Conservation (phyloP, 179 eudicot genomes). For the Patellifolia procumbens region DNA sequence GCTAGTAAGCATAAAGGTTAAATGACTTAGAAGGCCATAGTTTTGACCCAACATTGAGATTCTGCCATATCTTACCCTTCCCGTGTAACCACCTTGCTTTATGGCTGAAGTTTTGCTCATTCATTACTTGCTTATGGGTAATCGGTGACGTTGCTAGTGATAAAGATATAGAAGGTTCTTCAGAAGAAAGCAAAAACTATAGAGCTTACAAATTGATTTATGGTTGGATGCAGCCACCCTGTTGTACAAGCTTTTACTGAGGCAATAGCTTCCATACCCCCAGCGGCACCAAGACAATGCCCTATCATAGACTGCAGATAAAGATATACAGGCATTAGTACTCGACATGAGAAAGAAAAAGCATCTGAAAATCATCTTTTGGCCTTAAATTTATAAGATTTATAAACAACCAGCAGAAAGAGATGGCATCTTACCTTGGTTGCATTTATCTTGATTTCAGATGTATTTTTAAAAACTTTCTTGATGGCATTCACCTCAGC, state of each 20-base stretch:
- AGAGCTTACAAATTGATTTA: conserved; percentile 82
- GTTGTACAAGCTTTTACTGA: conserved; percentile 82
- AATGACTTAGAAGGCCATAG: too few species aligned
- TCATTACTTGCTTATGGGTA: neutral
- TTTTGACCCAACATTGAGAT: too few species aligned
- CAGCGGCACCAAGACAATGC: conserved; percentile 98
- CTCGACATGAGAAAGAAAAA: conserved; percentile 12
- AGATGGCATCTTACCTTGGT: conserved; percentile 56
- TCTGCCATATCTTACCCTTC: too few species aligned
- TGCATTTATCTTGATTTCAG: conserved; percentile 79
- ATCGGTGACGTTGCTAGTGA: neutral
- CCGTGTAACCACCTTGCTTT: neutral
- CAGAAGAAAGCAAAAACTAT: neutral
- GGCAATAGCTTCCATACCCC: conserved; percentile 97
- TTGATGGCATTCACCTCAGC: conserved; percentile 95
- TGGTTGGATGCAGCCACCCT: conserved; percentile 95
- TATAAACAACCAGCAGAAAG: neutral
- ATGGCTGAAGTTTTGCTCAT: neutral
- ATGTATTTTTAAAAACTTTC: conserved; percentile 85
- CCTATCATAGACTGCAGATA: conserved; percentile 90
- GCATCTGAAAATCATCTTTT: neutral
- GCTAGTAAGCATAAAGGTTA: too few species aligned
- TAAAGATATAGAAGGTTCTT: neutral
- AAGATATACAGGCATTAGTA: neutral
- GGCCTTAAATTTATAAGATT: neutral